phyloP scores from a whole-genome alignment of 805 yeast genomes.

The Metschnikowia sp. region DNA sequence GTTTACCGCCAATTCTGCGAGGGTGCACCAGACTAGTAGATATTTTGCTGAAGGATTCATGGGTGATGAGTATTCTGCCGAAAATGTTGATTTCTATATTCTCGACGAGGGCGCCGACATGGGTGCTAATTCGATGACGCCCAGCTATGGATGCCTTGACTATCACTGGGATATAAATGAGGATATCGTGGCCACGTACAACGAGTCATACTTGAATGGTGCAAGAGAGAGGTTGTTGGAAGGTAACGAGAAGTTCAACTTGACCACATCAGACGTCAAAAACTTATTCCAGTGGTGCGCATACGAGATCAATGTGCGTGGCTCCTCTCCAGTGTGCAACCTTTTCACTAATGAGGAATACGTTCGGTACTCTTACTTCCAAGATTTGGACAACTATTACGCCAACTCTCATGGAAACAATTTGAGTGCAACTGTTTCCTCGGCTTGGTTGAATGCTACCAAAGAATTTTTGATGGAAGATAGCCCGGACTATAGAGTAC shows the following conservation, averaged over 20 bases:
- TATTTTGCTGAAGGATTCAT: constrained; percentile 60
- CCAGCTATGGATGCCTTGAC: constrained; percentile 44
- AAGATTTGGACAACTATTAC: constrained; percentile 59
- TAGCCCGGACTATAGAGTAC: constrained; percentile 47
- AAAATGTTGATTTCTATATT: constrained; percentile 32
- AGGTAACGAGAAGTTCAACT: constrained; percentile 50
- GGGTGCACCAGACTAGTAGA: constrained; percentile 54
- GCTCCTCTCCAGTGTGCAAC: constrained; percentile 63
- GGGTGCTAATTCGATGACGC: constrained; percentile 62
- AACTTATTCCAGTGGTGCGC: constrained; percentile 64
- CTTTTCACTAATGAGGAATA: constrained; percentile 68
- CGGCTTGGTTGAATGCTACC: constrained; percentile 49
- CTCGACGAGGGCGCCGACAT: constrained; percentile 44
- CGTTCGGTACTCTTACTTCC: constrained; percentile 56
- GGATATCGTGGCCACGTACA: constrained; percentile 25
- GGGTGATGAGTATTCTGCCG: constrained; percentile 37
- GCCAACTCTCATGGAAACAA: constrained; percentile 64
- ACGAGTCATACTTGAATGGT: constrained; percentile 42
- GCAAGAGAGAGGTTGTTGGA: constrained; percentile 56
- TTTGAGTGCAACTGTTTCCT: constrained; percentile 56
- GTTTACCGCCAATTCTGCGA: constrained; percentile 53
- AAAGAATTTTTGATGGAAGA: constrained; percentile 45
- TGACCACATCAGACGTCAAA: constrained; percentile 51
- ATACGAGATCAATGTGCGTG: constrained; percentile 68
- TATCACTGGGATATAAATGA: constrained; percentile 29